A percentile compares a stretch with the other conserved stretches of the same genome.
Conservation (phyloP, 2,329 filamentous ascomycete species). For the Fonsecaea monophora region DNA sequence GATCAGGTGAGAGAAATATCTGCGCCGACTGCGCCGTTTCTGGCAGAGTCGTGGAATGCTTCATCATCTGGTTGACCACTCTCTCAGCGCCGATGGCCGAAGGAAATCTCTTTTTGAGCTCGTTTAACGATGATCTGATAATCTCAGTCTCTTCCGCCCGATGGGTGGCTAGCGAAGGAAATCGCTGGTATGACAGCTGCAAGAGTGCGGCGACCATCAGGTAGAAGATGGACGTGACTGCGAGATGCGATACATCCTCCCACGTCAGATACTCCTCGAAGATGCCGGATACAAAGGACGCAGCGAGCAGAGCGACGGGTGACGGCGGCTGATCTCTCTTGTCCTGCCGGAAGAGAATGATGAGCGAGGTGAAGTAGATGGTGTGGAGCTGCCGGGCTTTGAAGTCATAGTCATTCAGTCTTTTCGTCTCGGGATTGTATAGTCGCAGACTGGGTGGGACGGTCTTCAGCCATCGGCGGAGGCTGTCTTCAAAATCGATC, state of each 20-base stretch:
- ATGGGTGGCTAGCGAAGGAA: slow-evolving; percentile 23
- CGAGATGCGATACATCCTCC: slow-evolving; percentile 32
- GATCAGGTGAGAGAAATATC: slow-evolving; percentile 7
- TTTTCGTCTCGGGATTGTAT: slow-evolving; percentile 22
- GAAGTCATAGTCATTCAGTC: slow-evolving; percentile 30
- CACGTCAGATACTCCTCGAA: slow-evolving; percentile 35
- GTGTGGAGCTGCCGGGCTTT: slow-evolving; percentile 33
- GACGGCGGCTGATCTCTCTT: slow-evolving; percentile 26
- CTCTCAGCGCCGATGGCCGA: slow-evolving; percentile 33
- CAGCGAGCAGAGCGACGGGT: slow-evolving; percentile 28
- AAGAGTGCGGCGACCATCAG: slow-evolving; percentile 32
- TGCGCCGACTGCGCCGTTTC: neutral
- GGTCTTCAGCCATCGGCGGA: slow-evolving; percentile 48
- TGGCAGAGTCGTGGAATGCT: neutral
- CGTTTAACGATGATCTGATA: slow-evolving; percentile 26
- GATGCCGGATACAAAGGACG: slow-evolving; percentile 35
- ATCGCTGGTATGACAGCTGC: slow-evolving; percentile 35
- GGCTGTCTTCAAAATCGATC: slow-evolving; percentile 41
- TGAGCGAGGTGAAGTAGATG: slow-evolving; percentile 32
- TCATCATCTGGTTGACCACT: slow-evolving; percentile 27
- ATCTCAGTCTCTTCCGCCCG: slow-evolving; percentile 29
- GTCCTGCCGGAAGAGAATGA: slow-evolving; percentile 33
- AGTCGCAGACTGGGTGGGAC: slow-evolving; percentile 27
- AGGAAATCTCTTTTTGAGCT: slow-evolving; percentile 33
- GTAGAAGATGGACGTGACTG: slow-evolving; percentile 35